Percentiles rank a stretch among this genome's conserved stretches.
Evolutionary conservation across 805 yeast species (phyloP).

Genomic region (Metschnikowia colocasiae): DNA sequence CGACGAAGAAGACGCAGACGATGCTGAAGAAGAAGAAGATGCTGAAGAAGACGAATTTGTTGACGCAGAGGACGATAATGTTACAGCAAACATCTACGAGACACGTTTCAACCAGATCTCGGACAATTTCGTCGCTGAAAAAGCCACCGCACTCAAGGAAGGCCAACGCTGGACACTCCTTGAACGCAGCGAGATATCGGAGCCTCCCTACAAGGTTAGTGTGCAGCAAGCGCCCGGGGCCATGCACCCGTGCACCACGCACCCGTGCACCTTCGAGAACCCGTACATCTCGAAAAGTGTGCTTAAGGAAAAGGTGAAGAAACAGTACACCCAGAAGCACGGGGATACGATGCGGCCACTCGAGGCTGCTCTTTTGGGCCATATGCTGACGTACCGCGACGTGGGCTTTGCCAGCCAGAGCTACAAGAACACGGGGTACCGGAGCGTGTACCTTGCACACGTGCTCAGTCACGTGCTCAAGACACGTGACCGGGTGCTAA

Average conservation of each 20-base stretch:
- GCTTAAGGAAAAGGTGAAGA: constrained; percentile 28
- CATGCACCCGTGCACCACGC: constrained; percentile 12
- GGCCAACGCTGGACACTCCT: constrained; percentile 28
- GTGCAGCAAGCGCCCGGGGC: constrained; percentile 31
- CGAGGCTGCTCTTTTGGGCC: constrained; percentile 54
- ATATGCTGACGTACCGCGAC: constrained; percentile 73
- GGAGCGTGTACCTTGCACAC: constrained; percentile 66
- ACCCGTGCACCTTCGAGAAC: constrained; percentile 2
- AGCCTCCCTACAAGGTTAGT: constrained; percentile 27
- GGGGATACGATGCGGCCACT: constrained; percentile 22
- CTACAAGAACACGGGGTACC: constrained; percentile 50
- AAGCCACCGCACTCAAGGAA: constrained; percentile 20
- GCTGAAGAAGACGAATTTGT: constrained; percentile 6
- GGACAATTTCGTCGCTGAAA: constrained; percentile 31
- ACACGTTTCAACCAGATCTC: constrained; percentile 61
- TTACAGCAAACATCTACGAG: constrained; percentile 65
- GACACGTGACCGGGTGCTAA: constrained; percentile 80
- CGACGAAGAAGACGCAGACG: constrained; percentile 16
- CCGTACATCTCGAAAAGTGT: constrained; percentile 10
- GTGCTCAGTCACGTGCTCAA: constrained; percentile 77
- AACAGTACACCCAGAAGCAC: constrained; percentile 19
- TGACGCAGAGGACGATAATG: constrained; percentile 14
- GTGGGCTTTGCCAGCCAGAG: constrained; percentile 55
- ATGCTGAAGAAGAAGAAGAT: constrained; percentile 12
- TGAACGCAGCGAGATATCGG: constrained; percentile 17